Evolutionary conservation across 2,329 filamentous ascomycete species (phyloP), one percentile per base, ranked within the genome.

Genomic region (Aschersonia sp.): DNA sequence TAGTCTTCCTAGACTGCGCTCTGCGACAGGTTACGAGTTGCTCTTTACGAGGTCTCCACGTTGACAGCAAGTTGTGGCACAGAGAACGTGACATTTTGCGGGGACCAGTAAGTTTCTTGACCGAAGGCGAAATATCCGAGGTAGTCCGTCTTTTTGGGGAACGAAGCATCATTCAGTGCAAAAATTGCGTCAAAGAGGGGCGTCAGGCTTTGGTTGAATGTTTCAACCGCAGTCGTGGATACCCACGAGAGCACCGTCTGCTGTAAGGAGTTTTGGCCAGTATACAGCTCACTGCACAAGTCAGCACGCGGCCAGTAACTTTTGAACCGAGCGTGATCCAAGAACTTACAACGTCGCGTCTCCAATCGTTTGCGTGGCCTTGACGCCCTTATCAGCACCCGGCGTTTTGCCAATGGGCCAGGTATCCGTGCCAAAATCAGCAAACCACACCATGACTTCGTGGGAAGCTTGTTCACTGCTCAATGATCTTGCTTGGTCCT

Each of bases 361-460:
- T 30, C 69, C 60, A 2, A 76, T 30, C 0, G 55, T 60, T 49
- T 63, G 56, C 0, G 59, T 69, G 4, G 59, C 54, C 0, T 67
- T 50, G 0, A 59, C 51, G 6, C 63, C 63, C 0, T 57, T 45
- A 2, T 52, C 47, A 4, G n/a, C 7, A 7, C 30, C 8, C 5
- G 35, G 5, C 1, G 6, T 41, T 1, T 61, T 56, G 42, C 74
- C 75, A 50, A 76, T 66, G 30, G 73, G 70, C 51, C 73, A 66
- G 1, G 73, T 67, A 2, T 67, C 60, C 2, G 58, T 12, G 2
- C 73, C 74, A 44, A 70, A 69, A 4, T 62, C 60, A 3, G 66
- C 73, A 51, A 78, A 68, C 73, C 72, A 77, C 37, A 78, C 66
- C 73, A 78, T 78, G 60, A 78, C 64, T 62, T 78, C 75, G 60